A percentile compares a stretch with the other conserved stretches of the same genome.
Evolutionary conservation across 257 asterid genomes (phyloP).

Genomic region (Solanum commersonii): DNA sequence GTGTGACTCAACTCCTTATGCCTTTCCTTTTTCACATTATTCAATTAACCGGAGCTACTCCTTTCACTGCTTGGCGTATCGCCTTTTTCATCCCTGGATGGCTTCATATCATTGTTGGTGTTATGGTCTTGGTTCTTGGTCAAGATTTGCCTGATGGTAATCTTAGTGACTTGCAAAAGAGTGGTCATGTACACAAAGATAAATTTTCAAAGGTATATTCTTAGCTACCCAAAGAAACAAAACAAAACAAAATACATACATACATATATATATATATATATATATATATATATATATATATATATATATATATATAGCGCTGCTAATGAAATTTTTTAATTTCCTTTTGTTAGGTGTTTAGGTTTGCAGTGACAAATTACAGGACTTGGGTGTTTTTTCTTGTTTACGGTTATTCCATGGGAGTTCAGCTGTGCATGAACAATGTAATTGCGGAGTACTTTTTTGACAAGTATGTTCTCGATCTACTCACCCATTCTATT

Average conservation of each 20-base stretch:
- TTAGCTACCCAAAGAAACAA: background rate
- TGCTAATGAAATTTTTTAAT: background rate
- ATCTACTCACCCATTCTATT: background rate
- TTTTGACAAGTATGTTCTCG: background rate
- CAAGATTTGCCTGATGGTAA: conserved; percentile 14
- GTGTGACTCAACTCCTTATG: conserved; percentile 10
- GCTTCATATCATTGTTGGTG: conserved; percentile 9
- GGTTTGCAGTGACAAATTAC: conserved; percentile 5
- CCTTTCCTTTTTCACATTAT: conserved; percentile 8
- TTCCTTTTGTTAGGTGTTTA: background rate
- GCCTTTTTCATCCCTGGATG: conserved; percentile 9
- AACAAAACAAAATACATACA: background rate
- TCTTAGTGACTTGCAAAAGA: background rate
- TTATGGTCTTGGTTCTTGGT: conserved; percentile 4
- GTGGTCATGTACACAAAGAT: conserved; percentile 1
- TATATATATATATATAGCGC: no score
- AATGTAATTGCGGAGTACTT: background rate
- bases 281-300: no score
- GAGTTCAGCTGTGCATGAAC: conserved; percentile 11
- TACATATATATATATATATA: no score
- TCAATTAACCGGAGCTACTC: conserved; percentile 3
- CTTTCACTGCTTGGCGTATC: conserved; percentile 10
- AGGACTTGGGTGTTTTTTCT: conserved; percentile 10
- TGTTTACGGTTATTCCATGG: conserved; percentile 8
- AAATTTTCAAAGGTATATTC: conserved; percentile 1